Evolutionary conservation across 176 grass and related monocot genomes (phyloP).

Genomic region (Coix lacrymajobi): DNA sequence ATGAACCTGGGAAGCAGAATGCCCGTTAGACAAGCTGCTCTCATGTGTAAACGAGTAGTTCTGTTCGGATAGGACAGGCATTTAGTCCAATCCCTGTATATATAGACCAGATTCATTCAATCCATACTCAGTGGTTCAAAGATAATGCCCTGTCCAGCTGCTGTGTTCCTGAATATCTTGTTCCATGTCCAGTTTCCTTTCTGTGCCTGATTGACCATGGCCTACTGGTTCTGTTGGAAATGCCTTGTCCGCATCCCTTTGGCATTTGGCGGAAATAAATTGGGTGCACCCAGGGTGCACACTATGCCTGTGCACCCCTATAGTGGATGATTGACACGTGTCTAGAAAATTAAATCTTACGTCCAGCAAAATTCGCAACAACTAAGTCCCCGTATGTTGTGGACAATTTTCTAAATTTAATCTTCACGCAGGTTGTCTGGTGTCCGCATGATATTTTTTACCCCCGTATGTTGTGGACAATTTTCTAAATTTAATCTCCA

Average conservation of each 20-base stretch:
- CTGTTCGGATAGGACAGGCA: conserved; percentile 31
- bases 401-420: no score
- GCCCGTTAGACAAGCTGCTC: conserved; percentile 25
- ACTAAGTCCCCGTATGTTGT: no score
- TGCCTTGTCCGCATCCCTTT: not conserved
- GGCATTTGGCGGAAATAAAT: not conserved
- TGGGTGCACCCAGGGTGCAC: no score
- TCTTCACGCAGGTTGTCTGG: no score
- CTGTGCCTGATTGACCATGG: not conserved
- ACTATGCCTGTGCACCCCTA: no score
- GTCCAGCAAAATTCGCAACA: no score
- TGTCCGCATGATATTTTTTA: no score
- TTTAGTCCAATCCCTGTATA: conserved; percentile 33
- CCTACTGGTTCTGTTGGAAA: not conserved
- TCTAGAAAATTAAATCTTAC: no score
- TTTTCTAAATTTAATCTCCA: no score
- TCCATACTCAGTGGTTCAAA: conserved; percentile 39
- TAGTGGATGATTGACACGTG: no score
- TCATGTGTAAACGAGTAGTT: conserved; percentile 39
- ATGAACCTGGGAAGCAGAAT: conserved; percentile 40
- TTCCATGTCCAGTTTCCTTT: not conserved
- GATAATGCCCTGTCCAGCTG: not conserved
- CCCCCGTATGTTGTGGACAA: no score
- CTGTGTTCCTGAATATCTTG: not conserved
- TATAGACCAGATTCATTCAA: conserved; percentile 51